A percentile compares a stretch with the other conserved stretches of the same genome.
phyloP scores from a whole-genome alignment of 306 rosid genomes.

The Sechiopsis laciniata region DNA sequence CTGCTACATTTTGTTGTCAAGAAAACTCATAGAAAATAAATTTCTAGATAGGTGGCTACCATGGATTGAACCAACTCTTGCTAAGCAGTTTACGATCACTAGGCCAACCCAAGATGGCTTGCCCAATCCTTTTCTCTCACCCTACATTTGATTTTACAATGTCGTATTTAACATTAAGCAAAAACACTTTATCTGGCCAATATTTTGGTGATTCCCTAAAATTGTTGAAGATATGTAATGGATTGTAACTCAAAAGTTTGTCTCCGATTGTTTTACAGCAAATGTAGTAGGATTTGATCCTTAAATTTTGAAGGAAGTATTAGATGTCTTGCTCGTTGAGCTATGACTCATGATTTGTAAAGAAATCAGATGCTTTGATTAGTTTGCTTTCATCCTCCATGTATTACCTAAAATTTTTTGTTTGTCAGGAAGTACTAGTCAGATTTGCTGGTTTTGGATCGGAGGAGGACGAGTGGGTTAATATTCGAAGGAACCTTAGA shows the following conservation, averaged over 20 bases:
- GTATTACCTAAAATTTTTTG: background rate
- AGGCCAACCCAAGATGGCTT: too few relatives aligned
- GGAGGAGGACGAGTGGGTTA: conserved; percentile 97
- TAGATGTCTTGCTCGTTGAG: background rate
- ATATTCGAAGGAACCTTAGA: conserved; percentile 68
- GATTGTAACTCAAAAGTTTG: conserved; percentile 8
- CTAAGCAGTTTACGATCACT: too few relatives aligned
- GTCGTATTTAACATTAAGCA: background rate
- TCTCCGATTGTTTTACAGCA: too few relatives aligned
- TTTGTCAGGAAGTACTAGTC: conserved; percentile 68
- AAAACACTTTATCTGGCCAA: background rate
- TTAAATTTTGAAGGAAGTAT: too few relatives aligned
- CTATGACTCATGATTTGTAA: background rate
- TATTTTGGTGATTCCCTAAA: background rate
- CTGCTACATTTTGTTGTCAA: too few relatives aligned
- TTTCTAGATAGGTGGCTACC: too few relatives aligned
- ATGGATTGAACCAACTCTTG: too few relatives aligned
- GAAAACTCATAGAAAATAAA: too few relatives aligned
- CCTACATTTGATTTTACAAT: background rate
- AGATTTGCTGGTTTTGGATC: conserved; percentile 93
- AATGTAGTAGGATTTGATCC: too few relatives aligned
- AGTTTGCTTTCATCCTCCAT: background rate
- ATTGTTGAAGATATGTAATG: background rate
- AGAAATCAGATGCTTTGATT: background rate
- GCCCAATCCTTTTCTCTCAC: background rate